A percentile compares a stretch with the other conserved stretches of the same genome.
phyloP scores from a whole-genome alignment of 331 rosid species.

The Pyrus hybrid region DNA sequence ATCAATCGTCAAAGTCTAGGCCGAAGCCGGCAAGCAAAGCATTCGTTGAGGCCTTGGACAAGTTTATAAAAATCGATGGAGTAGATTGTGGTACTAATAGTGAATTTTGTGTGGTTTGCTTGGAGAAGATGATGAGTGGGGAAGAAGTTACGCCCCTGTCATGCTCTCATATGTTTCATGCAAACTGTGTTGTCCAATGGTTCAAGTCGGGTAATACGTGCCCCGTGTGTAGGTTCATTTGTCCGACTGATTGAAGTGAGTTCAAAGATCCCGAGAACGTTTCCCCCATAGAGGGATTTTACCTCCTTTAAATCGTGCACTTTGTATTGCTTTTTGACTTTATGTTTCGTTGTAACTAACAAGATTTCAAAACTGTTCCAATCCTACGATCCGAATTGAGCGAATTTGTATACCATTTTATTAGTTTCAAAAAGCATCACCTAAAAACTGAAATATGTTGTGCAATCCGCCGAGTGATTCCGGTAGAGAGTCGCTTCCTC shows the following conservation, averaged over 20 bases:
- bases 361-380: too few relatives aligned
- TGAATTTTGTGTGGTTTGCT: background rate
- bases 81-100: background rate
- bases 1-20: background rate
- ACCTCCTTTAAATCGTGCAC: too few relatives aligned
- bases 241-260: conserved; percentile 47
- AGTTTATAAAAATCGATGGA: background rate
- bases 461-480: too few relatives aligned
- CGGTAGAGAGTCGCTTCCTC: too few relatives aligned
- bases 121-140: background rate
- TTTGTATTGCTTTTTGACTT: too few relatives aligned
- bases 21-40: background rate
- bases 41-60: background rate
- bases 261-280: too few relatives aligned
- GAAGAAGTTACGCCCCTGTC: background rate
- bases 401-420: too few relatives aligned
- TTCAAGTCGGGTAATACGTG: background rate
- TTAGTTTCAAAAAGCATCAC: too few relatives aligned
- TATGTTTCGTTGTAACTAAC: too few relatives aligned
- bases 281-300: too few relatives aligned
- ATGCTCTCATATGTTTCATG: background rate
- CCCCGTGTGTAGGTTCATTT: background rate
- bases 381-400: too few relatives aligned
- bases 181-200: background rate
- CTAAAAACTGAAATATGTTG: too few relatives aligned